Evolutionary conservation across 164 flowering plant species (phyloP).

Genomic region (Protea cynaroides): DNA sequence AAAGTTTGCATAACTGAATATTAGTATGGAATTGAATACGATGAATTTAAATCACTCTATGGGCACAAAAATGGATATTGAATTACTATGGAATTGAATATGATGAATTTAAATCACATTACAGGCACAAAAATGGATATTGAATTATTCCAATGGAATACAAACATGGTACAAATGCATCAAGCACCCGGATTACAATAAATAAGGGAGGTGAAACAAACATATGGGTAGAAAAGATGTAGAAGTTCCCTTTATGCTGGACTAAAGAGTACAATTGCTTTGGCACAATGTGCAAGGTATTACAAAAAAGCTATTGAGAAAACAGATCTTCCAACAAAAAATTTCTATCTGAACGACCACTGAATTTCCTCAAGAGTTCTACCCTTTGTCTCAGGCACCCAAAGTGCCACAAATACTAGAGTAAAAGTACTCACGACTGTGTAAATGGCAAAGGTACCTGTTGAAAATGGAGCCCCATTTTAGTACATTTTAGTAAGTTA

Average conservation of each 20-base stretch:
- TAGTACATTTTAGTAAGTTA: neutral
- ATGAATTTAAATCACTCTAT: no score
- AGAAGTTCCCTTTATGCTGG: neutral
- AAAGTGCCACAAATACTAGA: slow-evolving; percentile 47
- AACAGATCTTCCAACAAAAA: neutral
- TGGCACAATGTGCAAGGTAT: neutral
- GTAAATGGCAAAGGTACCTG: slow-evolving; percentile 79
- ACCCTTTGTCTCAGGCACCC: slow-evolving; percentile 86
- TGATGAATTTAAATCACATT: no score
- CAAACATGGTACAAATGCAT: neutral
- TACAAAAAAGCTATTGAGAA: neutral
- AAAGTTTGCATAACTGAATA: no score
- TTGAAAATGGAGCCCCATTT: slow-evolving; percentile 6
- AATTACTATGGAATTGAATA: no score
- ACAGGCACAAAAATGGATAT: no score
- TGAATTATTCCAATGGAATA: neutral
- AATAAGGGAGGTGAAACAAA: neutral
- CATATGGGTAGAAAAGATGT: neutral
- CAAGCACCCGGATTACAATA: neutral
- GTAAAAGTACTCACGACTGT: slow-evolving; percentile 52
- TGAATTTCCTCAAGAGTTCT: slow-evolving; percentile 81
- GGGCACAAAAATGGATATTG: no score
- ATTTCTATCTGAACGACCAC: slow-evolving; percentile 51
- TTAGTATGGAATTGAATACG: no score
- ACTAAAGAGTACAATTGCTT: slow-evolving; percentile 1